Evolutionary conservation across 108 stramenopile species (phyloP).

Genomic region (Epipyxis sp.): DNA sequence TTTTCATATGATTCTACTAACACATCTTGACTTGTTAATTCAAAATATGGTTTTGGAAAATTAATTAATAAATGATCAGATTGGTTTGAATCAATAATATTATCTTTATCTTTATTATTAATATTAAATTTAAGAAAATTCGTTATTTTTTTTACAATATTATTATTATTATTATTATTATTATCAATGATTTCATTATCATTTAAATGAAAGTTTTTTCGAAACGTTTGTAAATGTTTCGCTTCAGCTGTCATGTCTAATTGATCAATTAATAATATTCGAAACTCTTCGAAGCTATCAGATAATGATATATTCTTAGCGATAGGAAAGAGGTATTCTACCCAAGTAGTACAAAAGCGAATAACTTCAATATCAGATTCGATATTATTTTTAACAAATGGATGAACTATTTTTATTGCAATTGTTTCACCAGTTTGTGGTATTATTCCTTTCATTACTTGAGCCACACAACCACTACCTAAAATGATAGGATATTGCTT

Average conservation of each 20-base stretch:
- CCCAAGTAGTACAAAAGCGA: background rate
- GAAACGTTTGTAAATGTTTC: constrained; percentile 23
- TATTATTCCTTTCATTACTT: constrained; percentile 18
- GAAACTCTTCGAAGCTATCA: constrained; percentile 31
- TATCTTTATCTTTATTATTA: too few species aligned
- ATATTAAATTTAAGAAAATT: too few species aligned
- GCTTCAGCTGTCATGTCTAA: constrained; percentile 15
- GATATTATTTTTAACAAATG: constrained; percentile 20
- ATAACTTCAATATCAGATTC: constrained; percentile 29
- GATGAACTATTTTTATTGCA: constrained; percentile 37
- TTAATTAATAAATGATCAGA: too few species aligned
- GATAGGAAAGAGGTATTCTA: background rate
- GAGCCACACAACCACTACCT: constrained; percentile 30
- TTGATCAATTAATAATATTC: background rate
- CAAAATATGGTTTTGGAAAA: background rate
- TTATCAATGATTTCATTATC: background rate
- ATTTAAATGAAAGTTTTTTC: constrained; percentile 16
- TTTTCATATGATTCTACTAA: constrained; percentile 18
- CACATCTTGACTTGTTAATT: background rate
- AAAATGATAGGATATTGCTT: constrained; percentile 3
- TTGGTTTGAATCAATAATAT: too few species aligned
- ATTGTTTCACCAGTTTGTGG: constrained; percentile 7
- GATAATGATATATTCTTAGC: constrained; percentile 6
- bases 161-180: background rate
- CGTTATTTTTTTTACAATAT: background rate